These are phyloP conservation scores for Syzygium aqueum DNA, from an alignment of 345 rosid species.

Conservation along the genomic window DNA sequence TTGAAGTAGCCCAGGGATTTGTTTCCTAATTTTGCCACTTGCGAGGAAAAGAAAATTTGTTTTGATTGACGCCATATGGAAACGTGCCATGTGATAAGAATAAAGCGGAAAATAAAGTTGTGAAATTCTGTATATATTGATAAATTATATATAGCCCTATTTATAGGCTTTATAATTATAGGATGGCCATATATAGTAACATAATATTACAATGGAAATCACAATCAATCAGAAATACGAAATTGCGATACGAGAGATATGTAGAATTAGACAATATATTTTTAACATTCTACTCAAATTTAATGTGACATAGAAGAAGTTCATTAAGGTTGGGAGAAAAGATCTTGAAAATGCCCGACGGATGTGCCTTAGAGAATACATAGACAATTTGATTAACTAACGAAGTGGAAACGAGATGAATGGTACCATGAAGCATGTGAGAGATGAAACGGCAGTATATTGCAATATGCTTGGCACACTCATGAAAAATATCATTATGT, in stretches of 20 bases:
- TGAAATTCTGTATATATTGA: too few species aligned
- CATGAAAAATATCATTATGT: neutral
- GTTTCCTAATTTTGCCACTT: neutral
- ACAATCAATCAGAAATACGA: accelerated
- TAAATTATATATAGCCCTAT: too few species aligned
- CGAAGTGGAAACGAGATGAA: neutral
- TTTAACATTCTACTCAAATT: too few species aligned
- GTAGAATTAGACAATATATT: too few species aligned
- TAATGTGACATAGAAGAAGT: too few species aligned
- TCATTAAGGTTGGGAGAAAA: too few species aligned
- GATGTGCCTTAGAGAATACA: neutral
- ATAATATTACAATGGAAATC: neutral
- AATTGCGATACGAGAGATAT: too few species aligned
- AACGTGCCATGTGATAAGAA: neutral
- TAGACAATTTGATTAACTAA: neutral
- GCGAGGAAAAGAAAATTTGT: neutral
- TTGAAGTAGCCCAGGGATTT: neutral
- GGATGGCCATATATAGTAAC: too few species aligned
- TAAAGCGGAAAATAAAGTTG: too few species aligned
- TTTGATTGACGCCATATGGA: neutral
- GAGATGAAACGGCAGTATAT: too few species aligned
- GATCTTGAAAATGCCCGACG: too few species aligned
- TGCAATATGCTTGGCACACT: neutral
- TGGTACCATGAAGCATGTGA: accelerated
- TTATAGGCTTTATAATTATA: neutral